Base-by-base conservation (phyloP, 805 yeast species). In the Cyberlindnera mycetangii region DNA sequence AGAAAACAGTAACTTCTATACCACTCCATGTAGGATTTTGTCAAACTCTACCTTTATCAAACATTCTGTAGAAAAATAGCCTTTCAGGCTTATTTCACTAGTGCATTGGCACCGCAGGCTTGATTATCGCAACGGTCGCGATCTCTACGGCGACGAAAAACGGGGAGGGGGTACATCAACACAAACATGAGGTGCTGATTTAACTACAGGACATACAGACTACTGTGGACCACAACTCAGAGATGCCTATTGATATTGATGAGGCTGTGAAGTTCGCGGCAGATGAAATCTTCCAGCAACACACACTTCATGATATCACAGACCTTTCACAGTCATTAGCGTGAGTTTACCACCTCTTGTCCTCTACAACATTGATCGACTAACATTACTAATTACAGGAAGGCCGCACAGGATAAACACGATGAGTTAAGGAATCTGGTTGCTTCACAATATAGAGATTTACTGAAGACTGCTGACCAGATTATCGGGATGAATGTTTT, bases 401-500 rank as follows among this genome's bases (percentile, higher is more conserved):
- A 33, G 6, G 44, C 46, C 17, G 30, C 51, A 2, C 21, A 27
- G 11, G 35, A 27, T 14, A 52, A 49, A 34, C 59, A 55, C 31
- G 37, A 49, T 9, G 58, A 58, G 20, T 34, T 59, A 7, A 45
- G 59, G 25, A 47, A 41, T 3, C 44, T 59, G 9, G 63, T 59
- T 6, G 56, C 58, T 6, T 49, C 51, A 5, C 54, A 58, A 33
- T 59, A 59, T 36, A 43, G 62, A 36, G 61, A 59, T 22, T 40
- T 59, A 3, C 32, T 59, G 5, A 39, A 49, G 5, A 58, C 59
- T 1, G 61, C 60, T n/a, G 62, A 59, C 35, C 44, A 48, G 34
- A 59, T 59, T 10, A 52, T 55, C 9, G 47, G 44, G 7, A 58
- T 58, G 59, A 47, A 58, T 15, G 41, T 34, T 4, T n/a, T 53